Conservation (phyloP, 768 basidiomycete genomes). For the Boletus pseudopeckii region DNA sequence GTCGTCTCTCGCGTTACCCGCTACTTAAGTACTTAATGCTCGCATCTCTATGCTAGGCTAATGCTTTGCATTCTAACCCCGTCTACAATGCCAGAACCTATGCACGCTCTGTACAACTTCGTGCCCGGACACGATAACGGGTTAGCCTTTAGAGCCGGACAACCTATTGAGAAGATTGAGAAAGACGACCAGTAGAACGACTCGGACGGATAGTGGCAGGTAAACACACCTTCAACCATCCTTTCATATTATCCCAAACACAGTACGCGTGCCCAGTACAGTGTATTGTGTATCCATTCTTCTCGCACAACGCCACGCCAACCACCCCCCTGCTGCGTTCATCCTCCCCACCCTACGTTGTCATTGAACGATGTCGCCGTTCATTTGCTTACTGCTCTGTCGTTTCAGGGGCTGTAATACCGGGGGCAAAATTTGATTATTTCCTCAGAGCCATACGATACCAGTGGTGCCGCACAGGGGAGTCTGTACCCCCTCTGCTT, state of each 20-base stretch:
- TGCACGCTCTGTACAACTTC: conserved; percentile 87
- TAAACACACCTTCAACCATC: conserved; percentile 22
- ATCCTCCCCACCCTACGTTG: conserved; percentile 11
- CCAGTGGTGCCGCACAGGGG: conserved; percentile 42
- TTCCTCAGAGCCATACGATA: conserved; percentile 85
- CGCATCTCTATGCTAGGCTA: background rate
- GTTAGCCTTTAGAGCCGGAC: conserved; percentile 74
- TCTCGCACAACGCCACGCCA: conserved; percentile 1
- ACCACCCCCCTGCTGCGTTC: background rate
- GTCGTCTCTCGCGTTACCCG: no score
- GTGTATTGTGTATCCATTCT: background rate
- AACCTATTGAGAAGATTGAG: conserved; percentile 86
- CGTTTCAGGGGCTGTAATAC: no score
- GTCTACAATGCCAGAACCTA: conserved; percentile 68
- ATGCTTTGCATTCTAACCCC: background rate
- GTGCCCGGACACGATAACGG: conserved; percentile 92
- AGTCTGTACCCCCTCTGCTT: conserved; percentile 16
- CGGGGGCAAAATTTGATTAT: conserved; percentile 88
- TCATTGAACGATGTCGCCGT: conserved; percentile 22
- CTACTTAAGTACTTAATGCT: no score
- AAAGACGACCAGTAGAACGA: conserved; percentile 88
- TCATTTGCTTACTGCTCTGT: conserved; percentile 19
- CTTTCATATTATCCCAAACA: conserved; percentile 10
- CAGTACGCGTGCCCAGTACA: conserved; percentile 5
- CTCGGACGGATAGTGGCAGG: conserved; percentile 99